phyloP scores from a whole-genome alignment of 129 eudicot genomes.

The Flaveria linearis region DNA sequence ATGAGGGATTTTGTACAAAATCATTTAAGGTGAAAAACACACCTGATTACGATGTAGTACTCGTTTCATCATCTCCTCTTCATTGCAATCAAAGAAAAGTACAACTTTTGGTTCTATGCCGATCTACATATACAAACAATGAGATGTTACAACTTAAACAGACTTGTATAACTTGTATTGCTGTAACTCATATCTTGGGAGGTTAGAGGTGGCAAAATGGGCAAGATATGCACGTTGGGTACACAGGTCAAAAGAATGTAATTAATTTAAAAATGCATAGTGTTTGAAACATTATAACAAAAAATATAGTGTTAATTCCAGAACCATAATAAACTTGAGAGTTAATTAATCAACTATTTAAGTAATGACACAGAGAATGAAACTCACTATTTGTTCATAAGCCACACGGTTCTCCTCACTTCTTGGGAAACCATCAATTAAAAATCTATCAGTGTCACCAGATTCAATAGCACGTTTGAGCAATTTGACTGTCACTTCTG shows the following conservation, averaged over 20 bases:
- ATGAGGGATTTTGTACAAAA: background rate
- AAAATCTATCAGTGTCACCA: conserved; percentile 53
- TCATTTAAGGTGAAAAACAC: background rate
- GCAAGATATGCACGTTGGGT: background rate
- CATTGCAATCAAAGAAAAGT: conserved; percentile 87
- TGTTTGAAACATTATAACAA: background rate
- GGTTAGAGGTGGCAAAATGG: background rate
- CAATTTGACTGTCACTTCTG: conserved; percentile 86
- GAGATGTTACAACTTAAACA: background rate
- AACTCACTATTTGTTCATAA: conserved; percentile 80
- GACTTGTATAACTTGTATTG: background rate
- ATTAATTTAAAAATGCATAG: background rate
- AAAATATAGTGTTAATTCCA: background rate
- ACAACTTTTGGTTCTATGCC: conserved; percentile 83
- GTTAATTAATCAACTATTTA: background rate
- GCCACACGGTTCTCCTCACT: conserved; percentile 82
- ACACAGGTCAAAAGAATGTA: background rate
- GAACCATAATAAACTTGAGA: background rate
- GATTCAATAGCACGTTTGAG: conserved; percentile 61
- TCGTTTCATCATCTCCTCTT: conserved; percentile 89
- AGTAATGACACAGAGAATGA: conserved; percentile 25
- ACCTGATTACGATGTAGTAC: conserved; percentile 89
- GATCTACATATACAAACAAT: conserved; percentile 48
- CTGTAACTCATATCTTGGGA: background rate
- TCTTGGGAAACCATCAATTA: conserved; percentile 95